Evolutionary conservation across 176 grass and related monocot genomes (phyloP), one percentile per base, ranked within the genome.

Genomic region (Eremochloa ophiuroides): DNA sequence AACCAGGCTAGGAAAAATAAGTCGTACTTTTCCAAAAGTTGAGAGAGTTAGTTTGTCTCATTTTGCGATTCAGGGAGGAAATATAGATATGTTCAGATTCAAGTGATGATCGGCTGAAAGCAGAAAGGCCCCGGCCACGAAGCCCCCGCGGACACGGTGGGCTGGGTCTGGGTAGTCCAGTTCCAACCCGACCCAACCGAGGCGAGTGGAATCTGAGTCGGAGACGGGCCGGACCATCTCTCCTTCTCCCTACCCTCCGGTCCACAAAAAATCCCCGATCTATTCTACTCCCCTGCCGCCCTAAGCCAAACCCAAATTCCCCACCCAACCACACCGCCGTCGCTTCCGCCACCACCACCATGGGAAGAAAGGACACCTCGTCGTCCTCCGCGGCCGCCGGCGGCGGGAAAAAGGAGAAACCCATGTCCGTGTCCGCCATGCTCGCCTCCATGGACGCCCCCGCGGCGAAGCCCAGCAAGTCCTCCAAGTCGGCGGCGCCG

Each of bases 381-480:
- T 60, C 83, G 9, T 69, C 89, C 28, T 66, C 94, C 70, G 62
- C 71, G 11, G 58, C 30, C 25, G 79, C 33, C 17, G 85, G 27
- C 30, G 51, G 68, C 38, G 71, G 80, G 44, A 96, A 93, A 59
- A 92, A 89, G 72, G 89, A 89, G 2, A 87, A 91, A 25, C 89
- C 91, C 17, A 84, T 91, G 37, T 92, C 88, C 1, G 95, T 98
- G 44, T 98, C 95, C 66, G 90, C 92, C 61, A 93, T 98, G 90
- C 95, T 98, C 2, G 95, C 95, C 8, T 89, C 92, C 39, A 93
- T 98, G 95, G 95, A 98, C 55, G 88, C 59, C 39, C 78, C 63
- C 41, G 86, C 67, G 22, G 64, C 78, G n/a, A 93, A 94, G 10
- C 9, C 84, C n/a, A n/a, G n/a, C n/a, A 89, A 79, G 62, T 30